These are phyloP conservation scores for Penicillium capsulatum DNA, from an alignment of 2,329 filamentous ascomycete genomes.

Conservation along the genomic window DNA sequence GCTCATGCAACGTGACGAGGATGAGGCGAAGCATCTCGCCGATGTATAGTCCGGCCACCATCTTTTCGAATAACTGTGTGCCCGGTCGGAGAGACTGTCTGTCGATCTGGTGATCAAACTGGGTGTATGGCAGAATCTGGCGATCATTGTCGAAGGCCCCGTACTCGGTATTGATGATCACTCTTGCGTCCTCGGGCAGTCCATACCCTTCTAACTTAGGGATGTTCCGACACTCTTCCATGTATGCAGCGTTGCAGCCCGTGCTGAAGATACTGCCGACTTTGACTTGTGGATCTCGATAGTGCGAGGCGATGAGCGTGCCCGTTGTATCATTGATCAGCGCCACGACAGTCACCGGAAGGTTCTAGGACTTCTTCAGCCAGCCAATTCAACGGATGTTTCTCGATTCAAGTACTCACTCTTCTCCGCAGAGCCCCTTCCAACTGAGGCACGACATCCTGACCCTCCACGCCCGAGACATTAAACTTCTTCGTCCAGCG, in stretches of 20 bases:
- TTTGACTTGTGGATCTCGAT: conserved; percentile 79
- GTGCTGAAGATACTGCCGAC: conserved; percentile 96
- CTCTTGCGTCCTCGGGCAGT: conserved; percentile 67
- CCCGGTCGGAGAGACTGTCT: conserved; percentile 83
- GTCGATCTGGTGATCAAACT: conserved; percentile 70
- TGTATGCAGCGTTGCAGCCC: conserved; percentile 92
- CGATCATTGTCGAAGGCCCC: conserved; percentile 88
- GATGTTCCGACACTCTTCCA: conserved; percentile 78
- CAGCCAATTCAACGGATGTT: not conserved
- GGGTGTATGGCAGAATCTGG: conserved; percentile 60
- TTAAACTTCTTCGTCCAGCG: conserved; percentile 92
- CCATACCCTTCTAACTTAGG: conserved; percentile 82
- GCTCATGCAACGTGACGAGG: conserved; percentile 76
- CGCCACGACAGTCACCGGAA: conserved; percentile 80
- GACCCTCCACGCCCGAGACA: conserved; percentile 77
- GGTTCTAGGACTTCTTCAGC: conserved; percentile 49
- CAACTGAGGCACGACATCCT: conserved; percentile 79
- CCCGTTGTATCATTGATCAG: conserved; percentile 93
- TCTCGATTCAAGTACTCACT: conserved; percentile 41
- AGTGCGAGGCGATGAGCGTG: conserved; percentile 85
- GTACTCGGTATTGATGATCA: conserved; percentile 94
- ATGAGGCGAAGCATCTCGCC: conserved; percentile 88
- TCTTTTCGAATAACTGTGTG: conserved; percentile 93
- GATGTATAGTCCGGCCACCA: conserved; percentile 89
- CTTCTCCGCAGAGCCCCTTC: conserved; percentile 65